phyloP scores from a whole-genome alignment of 2,329 filamentous ascomycete species.

The Fusarium nurragi region DNA sequence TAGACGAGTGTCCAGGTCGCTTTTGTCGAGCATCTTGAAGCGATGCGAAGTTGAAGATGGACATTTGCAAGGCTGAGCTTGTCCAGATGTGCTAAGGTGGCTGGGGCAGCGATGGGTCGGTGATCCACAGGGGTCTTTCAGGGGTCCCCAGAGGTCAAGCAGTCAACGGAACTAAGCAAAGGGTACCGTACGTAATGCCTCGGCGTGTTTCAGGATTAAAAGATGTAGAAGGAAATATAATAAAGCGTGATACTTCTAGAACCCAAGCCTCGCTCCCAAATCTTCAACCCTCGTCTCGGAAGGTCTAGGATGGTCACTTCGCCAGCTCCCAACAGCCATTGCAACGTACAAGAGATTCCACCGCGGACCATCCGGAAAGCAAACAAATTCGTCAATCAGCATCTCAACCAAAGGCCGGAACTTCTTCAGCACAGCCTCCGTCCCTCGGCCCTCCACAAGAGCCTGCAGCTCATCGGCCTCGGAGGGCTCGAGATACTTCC shows the following conservation, averaged over 20 bases:
- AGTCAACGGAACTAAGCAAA: no score
- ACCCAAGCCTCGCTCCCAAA: not conserved
- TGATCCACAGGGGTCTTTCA: slow-evolving; percentile 13
- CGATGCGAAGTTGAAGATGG: slow-evolving; percentile 5
- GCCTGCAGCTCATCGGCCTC: slow-evolving; percentile 33
- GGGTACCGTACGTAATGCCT: no score
- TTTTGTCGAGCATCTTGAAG: slow-evolving; percentile 26
- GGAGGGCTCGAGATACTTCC: slow-evolving; percentile 20
- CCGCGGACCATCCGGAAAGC: slow-evolving; percentile 40
- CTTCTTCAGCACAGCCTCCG: slow-evolving; percentile 5
- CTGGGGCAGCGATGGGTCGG: slow-evolving; percentile 26
- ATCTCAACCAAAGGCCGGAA: slow-evolving; percentile 33
- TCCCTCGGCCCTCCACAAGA: slow-evolving; percentile 35
- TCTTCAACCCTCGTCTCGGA: slow-evolving; percentile 8
- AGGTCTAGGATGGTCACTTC: slow-evolving; percentile 13
- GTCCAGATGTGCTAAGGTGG: slow-evolving; percentile 19
- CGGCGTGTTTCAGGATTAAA: no score
- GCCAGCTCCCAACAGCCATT: slow-evolving; percentile 35
- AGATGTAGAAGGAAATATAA: no score
- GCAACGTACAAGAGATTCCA: slow-evolving; percentile 40
- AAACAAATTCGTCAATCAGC: slow-evolving; percentile 38
- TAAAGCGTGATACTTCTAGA: not conserved
- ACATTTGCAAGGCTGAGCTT: not conserved
- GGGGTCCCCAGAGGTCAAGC: slow-evolving; percentile 6
- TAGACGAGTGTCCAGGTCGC: slow-evolving; percentile 46